Conservation (phyloP, 768 basidiomycete genomes). For the Lyophyllum atratum region DNA sequence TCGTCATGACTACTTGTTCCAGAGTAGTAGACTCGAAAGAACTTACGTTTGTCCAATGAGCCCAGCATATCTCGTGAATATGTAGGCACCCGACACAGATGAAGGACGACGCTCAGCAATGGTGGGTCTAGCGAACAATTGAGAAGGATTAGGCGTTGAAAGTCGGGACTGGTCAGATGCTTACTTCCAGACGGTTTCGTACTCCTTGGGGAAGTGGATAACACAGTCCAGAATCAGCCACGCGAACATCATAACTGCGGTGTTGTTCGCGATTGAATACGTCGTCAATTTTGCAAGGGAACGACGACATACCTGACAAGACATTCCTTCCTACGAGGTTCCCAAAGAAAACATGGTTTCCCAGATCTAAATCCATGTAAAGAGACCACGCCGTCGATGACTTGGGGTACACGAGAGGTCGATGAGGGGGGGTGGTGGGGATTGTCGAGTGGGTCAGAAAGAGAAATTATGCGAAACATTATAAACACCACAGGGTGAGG, state of each 20-base stretch:
- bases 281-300: neutral
- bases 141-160: neutral
- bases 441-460: too few relatives aligned
- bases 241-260: slow-evolving; percentile 6
- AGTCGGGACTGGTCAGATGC: neutral
- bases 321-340: slow-evolving; percentile 2
- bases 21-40: neutral
- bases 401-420: too few relatives aligned
- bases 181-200: slow-evolving; percentile 12
- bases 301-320: slow-evolving; percentile 4
- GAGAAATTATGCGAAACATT: too few relatives aligned
- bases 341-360: slow-evolving; percentile 4
- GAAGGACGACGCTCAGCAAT: neutral
- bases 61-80: slow-evolving; percentile 17
- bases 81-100: slow-evolving; percentile 5
- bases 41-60: slow-evolving; percentile 17
- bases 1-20: neutral
- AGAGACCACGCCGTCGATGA: neutral
- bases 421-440: too few relatives aligned
- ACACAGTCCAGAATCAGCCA: slow-evolving; percentile 12
- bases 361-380: neutral
- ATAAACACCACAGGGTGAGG: neutral
- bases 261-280: neutral
- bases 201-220: slow-evolving; percentile 5
- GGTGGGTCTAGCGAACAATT: neutral